A percentile compares a stretch with the other conserved stretches of the same genome.
Evolutionary conservation across 345 rosid species (phyloP).

Genomic region (Camelina hispida): DNA sequence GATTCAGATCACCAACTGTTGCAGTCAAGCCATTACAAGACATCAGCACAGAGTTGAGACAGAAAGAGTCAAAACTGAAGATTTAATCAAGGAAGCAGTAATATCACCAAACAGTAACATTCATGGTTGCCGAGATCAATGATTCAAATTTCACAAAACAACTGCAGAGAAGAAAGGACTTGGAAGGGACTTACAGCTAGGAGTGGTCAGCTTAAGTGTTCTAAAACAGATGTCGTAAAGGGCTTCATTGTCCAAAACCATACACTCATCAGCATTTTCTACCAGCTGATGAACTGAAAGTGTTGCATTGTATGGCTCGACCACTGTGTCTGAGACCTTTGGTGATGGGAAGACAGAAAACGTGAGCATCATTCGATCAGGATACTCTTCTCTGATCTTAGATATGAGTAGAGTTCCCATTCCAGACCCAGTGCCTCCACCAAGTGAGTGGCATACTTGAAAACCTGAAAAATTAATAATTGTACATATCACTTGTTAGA

Average conservation of each 20-base stretch:
- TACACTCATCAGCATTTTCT: slow-evolving; percentile 85
- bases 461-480: too few species aligned
- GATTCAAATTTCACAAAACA: slow-evolving; percentile 9
- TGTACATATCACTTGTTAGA: too few species aligned
- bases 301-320: slow-evolving; percentile 81
- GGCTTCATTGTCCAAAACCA: slow-evolving; percentile 85
- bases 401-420: slow-evolving; percentile 83
- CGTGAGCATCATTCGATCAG: slow-evolving; percentile 88
- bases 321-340: slow-evolving; percentile 81
- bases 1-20: slow-evolving; percentile 80
- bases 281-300: slow-evolving; percentile 84
- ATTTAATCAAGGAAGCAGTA: not conserved
- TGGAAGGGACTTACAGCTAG: slow-evolving; percentile 64
- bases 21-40: slow-evolving; percentile 22
- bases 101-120: not conserved
- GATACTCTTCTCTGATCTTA: slow-evolving; percentile 76
- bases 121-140: not conserved
- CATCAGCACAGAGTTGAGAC: slow-evolving; percentile 1
- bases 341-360: slow-evolving; percentile 91
- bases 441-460: slow-evolving; percentile 83
- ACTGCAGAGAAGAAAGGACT: not conserved
- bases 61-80: not conserved
- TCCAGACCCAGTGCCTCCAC: slow-evolving; percentile 86
- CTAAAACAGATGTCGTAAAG: slow-evolving; percentile 85
- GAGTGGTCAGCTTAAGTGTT: slow-evolving; percentile 84